phyloP scores from a whole-genome alignment of 805 yeast genomes.

The Metschnikowia corniflorae region DNA sequence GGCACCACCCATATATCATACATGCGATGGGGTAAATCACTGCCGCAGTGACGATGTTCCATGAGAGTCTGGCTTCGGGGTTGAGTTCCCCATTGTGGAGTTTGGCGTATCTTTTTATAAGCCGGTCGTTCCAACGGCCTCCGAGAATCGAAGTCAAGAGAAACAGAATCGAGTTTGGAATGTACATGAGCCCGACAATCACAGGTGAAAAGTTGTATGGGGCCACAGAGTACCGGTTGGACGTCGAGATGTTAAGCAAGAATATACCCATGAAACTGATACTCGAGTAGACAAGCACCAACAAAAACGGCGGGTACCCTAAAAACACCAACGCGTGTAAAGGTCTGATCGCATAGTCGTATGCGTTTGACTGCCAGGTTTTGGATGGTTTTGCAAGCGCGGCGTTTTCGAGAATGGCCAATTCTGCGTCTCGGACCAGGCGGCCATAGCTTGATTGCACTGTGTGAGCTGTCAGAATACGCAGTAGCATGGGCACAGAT shows the following conservation, averaged over 20 bases:
- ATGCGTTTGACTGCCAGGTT: slow-evolving; percentile 19
- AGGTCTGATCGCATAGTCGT: slow-evolving; percentile 56
- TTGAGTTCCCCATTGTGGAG: slow-evolving; percentile 59
- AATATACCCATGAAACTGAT: slow-evolving; percentile 67
- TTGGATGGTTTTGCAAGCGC: no score
- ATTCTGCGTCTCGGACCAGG: slow-evolving; percentile 17
- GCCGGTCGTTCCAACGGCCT: slow-evolving; percentile 72
- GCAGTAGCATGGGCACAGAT: slow-evolving; percentile 35
- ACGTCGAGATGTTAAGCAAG: slow-evolving; percentile 69
- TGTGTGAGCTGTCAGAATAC: slow-evolving; percentile 35
- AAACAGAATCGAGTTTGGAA: slow-evolving; percentile 80
- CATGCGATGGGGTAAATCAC: slow-evolving; percentile 59
- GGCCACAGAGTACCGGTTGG: slow-evolving; percentile 53
- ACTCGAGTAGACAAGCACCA: slow-evolving; percentile 63
- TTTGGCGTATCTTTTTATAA: slow-evolving; percentile 49
- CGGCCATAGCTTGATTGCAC: slow-evolving; percentile 30
- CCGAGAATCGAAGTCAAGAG: slow-evolving; percentile 73
- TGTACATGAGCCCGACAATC: slow-evolving; percentile 69
- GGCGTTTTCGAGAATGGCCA: not conserved
- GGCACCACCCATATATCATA: slow-evolving; percentile 79
- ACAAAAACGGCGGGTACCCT: slow-evolving; percentile 67
- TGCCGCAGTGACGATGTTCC: slow-evolving; percentile 68
- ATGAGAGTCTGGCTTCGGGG: slow-evolving; percentile 78
- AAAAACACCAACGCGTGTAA: slow-evolving; percentile 57
- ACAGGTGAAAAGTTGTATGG: slow-evolving; percentile 72